Evolutionary conservation across 106 monocot genomes (phyloP), one percentile per base, ranked within the genome.

Genomic region (Phalaenopsis equestris): DNA sequence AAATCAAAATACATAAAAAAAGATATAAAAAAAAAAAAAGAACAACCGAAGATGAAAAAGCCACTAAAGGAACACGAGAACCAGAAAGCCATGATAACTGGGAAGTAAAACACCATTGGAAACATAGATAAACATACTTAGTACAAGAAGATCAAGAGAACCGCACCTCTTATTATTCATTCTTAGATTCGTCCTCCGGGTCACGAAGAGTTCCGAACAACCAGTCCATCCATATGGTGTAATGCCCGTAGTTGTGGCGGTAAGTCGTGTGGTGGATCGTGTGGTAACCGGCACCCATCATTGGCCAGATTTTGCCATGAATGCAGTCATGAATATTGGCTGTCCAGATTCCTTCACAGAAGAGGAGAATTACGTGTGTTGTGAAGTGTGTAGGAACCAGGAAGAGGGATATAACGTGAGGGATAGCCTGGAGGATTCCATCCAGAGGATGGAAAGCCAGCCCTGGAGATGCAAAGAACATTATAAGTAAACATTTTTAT

Each of bases 271-370:
- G 91, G 81, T 91, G 91, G 78, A 91, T 89, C 8, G 91, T 91
- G 79, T 89, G 91, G 77, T 91, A 91, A 8, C 91, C 91, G 12
- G 91, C 91, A 15, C 91, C 91, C 91, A 91, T 91, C 0, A 91
- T 80, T 52, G 87, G 87, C 91, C 91, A 91, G 24, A 91, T 30
- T 36, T 88, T 85, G 41, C 84, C 91, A 76, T 91, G 84, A 73
- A 91, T 88, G 79, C 86, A 88, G 73, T 91, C 91, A 48, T 91
- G 91, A 58, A 91, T 91, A 68, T 91, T 91, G 42, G 91, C 87
- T 12, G 91, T 88, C 89, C 91, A 91, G 23, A 91, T 64, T 2
- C 77, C 91, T 79, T 91, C 91, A 4, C 82, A 73, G 47, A 91
- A 88, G 17, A 91, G 72, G 21, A 88, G 85, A 0, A 81, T 19